Percentiles rank a stretch among this genome's conserved stretches.
Evolutionary conservation across 805 yeast genomes (phyloP).

Genomic region (Myxozyma lipomycoides): DNA sequence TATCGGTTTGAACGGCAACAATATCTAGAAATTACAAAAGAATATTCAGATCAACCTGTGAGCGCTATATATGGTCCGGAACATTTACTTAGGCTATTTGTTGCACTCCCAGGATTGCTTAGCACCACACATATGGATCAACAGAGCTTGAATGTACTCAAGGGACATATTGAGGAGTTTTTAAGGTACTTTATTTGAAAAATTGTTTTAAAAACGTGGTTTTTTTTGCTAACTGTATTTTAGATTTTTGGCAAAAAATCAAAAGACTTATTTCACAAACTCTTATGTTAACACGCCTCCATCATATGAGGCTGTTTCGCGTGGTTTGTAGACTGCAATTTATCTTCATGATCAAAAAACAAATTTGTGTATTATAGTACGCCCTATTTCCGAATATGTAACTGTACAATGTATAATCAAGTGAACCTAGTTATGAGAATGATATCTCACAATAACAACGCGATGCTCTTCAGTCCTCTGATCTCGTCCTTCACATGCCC

Average conservation of each 20-base stretch:
- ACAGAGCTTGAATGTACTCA: slow-evolving; percentile 57
- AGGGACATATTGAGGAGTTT: slow-evolving; percentile 52
- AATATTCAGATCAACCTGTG: slow-evolving; percentile 38
- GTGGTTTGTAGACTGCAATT: slow-evolving; percentile 20
- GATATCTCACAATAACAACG: slow-evolving; percentile 8
- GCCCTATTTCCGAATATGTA: neutral
- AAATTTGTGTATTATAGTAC: neutral
- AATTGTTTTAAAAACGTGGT: too few relatives aligned
- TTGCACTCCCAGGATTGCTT: slow-evolving; percentile 77
- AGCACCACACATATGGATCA: slow-evolving; percentile 76
- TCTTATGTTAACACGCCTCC: slow-evolving; percentile 52
- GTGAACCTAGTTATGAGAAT: neutral
- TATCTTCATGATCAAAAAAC: neutral
- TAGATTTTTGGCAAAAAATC: slow-evolving; percentile 43
- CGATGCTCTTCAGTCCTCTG: slow-evolving; percentile 21
- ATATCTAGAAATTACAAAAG: slow-evolving; percentile 49
- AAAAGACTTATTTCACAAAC: slow-evolving; percentile 39
- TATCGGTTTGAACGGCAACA: slow-evolving; percentile 78
- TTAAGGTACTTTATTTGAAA: slow-evolving; percentile 42
- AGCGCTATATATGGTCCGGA: slow-evolving; percentile 69
- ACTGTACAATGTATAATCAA: neutral
- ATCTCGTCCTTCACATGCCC: slow-evolving; percentile 21
- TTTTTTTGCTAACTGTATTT: too few relatives aligned
- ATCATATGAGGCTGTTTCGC: slow-evolving; percentile 53
- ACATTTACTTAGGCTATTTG: slow-evolving; percentile 70